Percentiles rank a stretch among this genome's conserved stretches.
phyloP scores from a whole-genome alignment of 2,329 filamentous ascomycete genomes.

The Cercospora zeae-maydis region DNA sequence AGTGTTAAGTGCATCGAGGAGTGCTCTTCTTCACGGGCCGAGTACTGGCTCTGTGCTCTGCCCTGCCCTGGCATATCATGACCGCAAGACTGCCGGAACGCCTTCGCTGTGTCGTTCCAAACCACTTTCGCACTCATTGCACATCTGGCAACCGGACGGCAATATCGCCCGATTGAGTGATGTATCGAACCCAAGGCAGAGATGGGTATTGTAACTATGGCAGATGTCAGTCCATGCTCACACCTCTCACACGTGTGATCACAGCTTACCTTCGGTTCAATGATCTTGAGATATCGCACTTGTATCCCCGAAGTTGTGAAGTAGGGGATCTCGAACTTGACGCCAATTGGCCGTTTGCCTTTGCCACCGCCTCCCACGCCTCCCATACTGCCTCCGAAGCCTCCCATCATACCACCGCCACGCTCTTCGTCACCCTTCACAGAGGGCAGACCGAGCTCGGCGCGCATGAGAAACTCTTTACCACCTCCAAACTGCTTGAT shows the following conservation, averaged over 20 bases:
- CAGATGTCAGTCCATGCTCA: slow-evolving; percentile 18
- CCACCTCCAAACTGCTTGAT: slow-evolving; percentile 99
- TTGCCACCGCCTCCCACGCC: slow-evolving; percentile 82
- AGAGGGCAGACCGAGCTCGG: slow-evolving; percentile 87
- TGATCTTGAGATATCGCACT: slow-evolving; percentile 97
- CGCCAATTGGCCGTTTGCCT: slow-evolving; percentile 92
- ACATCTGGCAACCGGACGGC: slow-evolving; percentile 91
- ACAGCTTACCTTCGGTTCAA: slow-evolving; percentile 82
- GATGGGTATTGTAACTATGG: slow-evolving; percentile 94
- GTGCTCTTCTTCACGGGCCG: neutral
- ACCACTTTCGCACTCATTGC: slow-evolving; percentile 3
- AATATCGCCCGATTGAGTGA: slow-evolving; percentile 96
- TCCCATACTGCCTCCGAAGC: slow-evolving; percentile 95
- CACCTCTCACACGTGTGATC: neutral
- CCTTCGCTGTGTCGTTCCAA: slow-evolving; percentile 16
- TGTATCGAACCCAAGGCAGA: slow-evolving; percentile 96
- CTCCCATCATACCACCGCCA: slow-evolving; percentile 95
- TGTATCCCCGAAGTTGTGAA: slow-evolving; percentile 99
- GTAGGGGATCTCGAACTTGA: slow-evolving; percentile 99
- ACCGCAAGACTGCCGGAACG: slow-evolving; percentile 2
- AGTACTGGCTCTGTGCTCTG: neutral
- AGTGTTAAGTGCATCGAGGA: neutral
- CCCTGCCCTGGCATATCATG: neutral
- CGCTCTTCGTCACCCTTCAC: slow-evolving; percentile 87
- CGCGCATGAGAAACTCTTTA: slow-evolving; percentile 98